phyloP scores from a whole-genome alignment of 805 yeast species.

The Kodamaea nitidulidarum region DNA sequence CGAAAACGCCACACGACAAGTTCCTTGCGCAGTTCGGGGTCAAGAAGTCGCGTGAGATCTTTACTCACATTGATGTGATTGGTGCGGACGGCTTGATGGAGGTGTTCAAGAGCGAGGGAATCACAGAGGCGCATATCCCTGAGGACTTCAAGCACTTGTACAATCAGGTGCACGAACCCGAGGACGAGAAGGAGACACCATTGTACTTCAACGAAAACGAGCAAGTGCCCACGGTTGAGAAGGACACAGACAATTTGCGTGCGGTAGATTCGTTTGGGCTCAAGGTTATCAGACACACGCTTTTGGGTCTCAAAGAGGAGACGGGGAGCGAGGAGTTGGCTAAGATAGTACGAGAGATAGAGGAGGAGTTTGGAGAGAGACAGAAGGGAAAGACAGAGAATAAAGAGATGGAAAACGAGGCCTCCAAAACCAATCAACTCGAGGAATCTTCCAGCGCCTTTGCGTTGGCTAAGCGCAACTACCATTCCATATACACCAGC shows the following conservation, averaged over 20 bases:
- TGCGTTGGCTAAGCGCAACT: slow-evolving; percentile 48
- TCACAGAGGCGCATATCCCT: slow-evolving; percentile 31
- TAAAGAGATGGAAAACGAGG: too few species aligned
- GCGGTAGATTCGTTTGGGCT: slow-evolving; percentile 77
- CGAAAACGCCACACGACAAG: slow-evolving; percentile 10
- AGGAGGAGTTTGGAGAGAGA: slow-evolving; percentile 22
- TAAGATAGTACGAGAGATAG: slow-evolving; percentile 25
- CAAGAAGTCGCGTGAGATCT: slow-evolving; percentile 25
- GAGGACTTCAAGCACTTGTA: slow-evolving; percentile 29
- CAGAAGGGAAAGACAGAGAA: slow-evolving; percentile 24
- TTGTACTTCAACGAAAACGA: slow-evolving; percentile 30
- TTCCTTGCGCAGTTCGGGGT: slow-evolving; percentile 9
- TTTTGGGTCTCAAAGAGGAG: slow-evolving; percentile 41
- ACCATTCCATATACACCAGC: slow-evolving; percentile 59
- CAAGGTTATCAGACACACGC: slow-evolving; percentile 71
- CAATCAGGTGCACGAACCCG: slow-evolving; percentile 20
- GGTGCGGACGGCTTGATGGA: slow-evolving; percentile 45
- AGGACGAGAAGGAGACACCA: slow-evolving; percentile 10
- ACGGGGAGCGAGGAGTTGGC: slow-evolving; percentile 19
- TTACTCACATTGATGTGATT: slow-evolving; percentile 49
- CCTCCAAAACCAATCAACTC: too few species aligned
- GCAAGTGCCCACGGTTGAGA: slow-evolving; percentile 43
- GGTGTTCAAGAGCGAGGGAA: slow-evolving; percentile 22
- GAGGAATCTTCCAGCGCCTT: too few species aligned
- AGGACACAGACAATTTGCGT: slow-evolving; percentile 50